Evolutionary conservation across 306 rosid genomes (phyloP), one percentile per base, ranked within the genome.

Genomic region (Prunus fruticosa): DNA sequence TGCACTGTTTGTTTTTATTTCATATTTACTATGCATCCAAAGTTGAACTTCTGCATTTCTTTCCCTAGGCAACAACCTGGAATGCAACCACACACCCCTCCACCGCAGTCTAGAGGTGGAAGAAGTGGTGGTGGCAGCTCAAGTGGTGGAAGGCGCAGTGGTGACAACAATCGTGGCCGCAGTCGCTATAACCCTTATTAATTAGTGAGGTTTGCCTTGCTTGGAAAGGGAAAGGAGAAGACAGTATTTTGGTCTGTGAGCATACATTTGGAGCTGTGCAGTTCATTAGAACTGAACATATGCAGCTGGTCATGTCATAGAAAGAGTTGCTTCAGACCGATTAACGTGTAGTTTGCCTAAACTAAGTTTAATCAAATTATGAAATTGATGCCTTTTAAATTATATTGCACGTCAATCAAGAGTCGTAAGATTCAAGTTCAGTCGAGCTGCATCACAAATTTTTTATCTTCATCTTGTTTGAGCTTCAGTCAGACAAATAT

Each of bases 131-230:
- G 69, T 45, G 81, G 89, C 72, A 82, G 85, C 80, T 83, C 89
- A 49, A 76, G 84, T 69, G 85, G 87, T 82, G 88, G 86, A 84
- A 90, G 84, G 56, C 84, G 64, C 11, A 14, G 72, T 51, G 67
- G 82, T 41, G 90, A 80, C 64, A 77, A 69, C 81, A 80, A 60
- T 79, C 84, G 84, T 15, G 91, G 93, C 32, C 86, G 64, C 43
- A 71, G 72, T 71, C 87, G 93, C 13, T 87, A 82, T 80, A 64
- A 85, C 78, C 96, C 96, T 67, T 91, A 91, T 87, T 91, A 75
- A 53, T n/a, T 46, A 20, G 13, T 18, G 27, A 38, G 68, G 3
- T 50, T 6, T 18, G 68, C 4, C 57, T 60, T 25, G 16, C 57
- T 6, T 0, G 15, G 20, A 63, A 34, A 5, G 57, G 27, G 66